These are phyloP conservation scores for Leishmania major DNA, from an alignment of 208 protist genomes.

Conservation along the genomic window DNA sequence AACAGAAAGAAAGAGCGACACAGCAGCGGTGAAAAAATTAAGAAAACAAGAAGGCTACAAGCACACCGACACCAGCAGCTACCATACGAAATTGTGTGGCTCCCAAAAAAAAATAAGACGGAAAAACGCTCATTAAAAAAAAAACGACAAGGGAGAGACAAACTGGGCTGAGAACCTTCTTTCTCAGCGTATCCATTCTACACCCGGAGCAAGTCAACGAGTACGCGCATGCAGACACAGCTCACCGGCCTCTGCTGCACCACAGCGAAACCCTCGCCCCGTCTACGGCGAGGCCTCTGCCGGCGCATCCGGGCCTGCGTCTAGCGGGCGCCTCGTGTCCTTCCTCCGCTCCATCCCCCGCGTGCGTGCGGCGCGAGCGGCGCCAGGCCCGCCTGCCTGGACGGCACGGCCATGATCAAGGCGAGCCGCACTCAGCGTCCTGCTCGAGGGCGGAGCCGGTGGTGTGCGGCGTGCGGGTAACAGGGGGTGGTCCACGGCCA, in stretches of 20 bases:
- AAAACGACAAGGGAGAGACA: no score
- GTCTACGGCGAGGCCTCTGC: background rate
- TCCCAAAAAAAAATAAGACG: background rate
- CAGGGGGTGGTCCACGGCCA: no score
- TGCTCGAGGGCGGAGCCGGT: background rate
- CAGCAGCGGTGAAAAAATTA: background rate
- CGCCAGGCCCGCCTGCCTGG: background rate
- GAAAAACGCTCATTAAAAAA: background rate
- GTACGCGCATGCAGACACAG: no score
- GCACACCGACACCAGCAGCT: background rate
- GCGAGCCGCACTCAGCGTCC: background rate
- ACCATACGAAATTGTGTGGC: background rate
- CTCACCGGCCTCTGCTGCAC: background rate
- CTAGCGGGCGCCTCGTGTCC: background rate
- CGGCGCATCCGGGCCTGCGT: background rate
- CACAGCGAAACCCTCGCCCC: no score
- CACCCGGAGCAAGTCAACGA: no score
- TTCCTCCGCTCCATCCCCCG: background rate
- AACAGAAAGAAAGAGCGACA: background rate
- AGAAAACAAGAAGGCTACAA: background rate
- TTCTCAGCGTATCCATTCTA: no score
- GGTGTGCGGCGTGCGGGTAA: background rate
- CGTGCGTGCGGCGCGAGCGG: background rate
- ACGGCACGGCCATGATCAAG: background rate
- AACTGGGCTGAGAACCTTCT: no score